phyloP scores from a whole-genome alignment of 2,329 filamentous ascomycete genomes.

The Fusarium beomiforme region DNA sequence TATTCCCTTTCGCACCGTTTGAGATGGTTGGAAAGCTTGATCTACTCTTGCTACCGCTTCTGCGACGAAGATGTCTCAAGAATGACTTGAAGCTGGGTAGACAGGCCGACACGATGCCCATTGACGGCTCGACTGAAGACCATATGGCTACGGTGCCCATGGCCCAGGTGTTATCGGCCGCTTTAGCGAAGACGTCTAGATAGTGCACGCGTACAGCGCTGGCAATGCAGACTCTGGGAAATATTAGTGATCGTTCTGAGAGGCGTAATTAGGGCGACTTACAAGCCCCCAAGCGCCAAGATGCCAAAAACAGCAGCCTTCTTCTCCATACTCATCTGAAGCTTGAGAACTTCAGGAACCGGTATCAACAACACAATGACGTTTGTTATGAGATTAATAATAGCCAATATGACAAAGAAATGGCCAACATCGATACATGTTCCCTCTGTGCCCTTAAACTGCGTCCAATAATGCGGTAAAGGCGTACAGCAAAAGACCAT shows the following conservation, averaged over 20 bases:
- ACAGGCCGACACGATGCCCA: conserved; percentile 16
- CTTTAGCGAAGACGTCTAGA: neutral
- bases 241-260: neutral
- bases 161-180: neutral
- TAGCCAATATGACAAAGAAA: conserved; percentile 7
- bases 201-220: conserved; percentile 15
- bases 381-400: conserved; percentile 4
- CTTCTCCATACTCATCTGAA: conserved; percentile 15
- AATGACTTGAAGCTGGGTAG: conserved; percentile 17
- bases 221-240: conserved; percentile 2
- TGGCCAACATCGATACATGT: conserved; percentile 2
- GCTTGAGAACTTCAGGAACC: neutral
- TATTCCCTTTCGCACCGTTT: neutral
- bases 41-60: neutral
- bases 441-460: conserved; percentile 1
- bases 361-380: conserved; percentile 8
- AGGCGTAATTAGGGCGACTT: accelerated
- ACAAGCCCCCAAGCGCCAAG: conserved; percentile 18
- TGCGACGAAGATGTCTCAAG: neutral
- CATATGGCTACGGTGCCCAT: conserved; percentile 21
- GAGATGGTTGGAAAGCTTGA: neutral
- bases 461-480: conserved; percentile 8
- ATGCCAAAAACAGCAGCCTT: conserved; percentile 13
- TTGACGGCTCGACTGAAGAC: conserved; percentile 15
- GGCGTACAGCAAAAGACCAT: conserved; percentile 5